A percentile compares a stretch with the other conserved stretches of the same genome.
phyloP scores from a whole-genome alignment of 192 early-diverging fungal species.

The Cetraspora pellucida region DNA sequence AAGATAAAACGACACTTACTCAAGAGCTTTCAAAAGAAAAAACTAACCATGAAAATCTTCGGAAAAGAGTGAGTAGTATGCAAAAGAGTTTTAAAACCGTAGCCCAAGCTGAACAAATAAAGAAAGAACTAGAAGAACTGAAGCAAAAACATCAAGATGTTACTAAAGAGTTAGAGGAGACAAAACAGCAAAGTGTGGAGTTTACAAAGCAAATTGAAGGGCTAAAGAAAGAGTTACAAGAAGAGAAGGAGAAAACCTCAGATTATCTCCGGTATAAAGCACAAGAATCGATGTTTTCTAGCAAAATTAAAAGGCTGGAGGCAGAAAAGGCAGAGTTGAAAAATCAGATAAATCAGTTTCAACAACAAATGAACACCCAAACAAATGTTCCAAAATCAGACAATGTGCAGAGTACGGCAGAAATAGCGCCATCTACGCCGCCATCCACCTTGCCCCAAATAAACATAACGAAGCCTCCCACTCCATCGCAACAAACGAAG shows the following conservation, averaged over 20 bases:
- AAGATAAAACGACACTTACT: neutral
- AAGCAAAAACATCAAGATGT: neutral
- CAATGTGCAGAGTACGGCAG: neutral
- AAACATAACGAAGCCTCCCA: neutral
- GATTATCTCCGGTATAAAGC: constrained; percentile 1
- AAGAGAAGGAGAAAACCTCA: neutral
- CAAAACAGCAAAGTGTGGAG: neutral
- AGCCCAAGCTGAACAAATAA: neutral
- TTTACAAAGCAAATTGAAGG: neutral
- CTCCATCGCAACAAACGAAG: neutral
- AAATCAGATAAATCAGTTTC: no score
- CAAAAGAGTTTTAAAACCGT: neutral
- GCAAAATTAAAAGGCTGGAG: neutral
- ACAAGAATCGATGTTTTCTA: constrained; percentile 2
- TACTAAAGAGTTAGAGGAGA: neutral
- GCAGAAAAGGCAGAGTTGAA: constrained; percentile 3
- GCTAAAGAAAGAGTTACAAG: neutral
- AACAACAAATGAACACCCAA: neutral
- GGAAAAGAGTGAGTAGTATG: neutral
- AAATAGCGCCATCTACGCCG: neutral
- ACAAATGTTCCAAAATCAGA: neutral
- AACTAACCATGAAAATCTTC: neutral
- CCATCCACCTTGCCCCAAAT: neutral
- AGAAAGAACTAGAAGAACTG: constrained; percentile 6
- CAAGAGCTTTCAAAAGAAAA: neutral